A percentile compares a stretch with the other conserved stretches of the same genome.
These are phyloP conservation scores for Paecilomyces niveus DNA, from an alignment of 2,329 filamentous ascomycete species.

Conservation along the genomic window DNA sequence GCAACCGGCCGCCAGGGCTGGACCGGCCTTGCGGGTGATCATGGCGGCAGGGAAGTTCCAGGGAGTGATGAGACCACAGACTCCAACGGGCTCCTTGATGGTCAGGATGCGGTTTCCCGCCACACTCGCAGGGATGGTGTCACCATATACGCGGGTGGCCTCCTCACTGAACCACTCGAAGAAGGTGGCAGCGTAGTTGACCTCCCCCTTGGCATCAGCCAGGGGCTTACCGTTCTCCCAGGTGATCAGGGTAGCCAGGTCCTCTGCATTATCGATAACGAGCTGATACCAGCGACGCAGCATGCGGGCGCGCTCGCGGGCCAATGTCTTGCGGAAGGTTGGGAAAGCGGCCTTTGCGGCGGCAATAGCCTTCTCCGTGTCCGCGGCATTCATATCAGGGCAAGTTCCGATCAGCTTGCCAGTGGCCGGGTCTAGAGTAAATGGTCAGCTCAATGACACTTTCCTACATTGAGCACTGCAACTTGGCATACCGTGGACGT, in stretches of 20 bases:
- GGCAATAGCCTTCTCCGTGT: slow-evolving; percentile 73
- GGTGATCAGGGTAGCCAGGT: slow-evolving; percentile 58
- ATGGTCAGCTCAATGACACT: not conserved
- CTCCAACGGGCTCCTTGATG: slow-evolving; percentile 59
- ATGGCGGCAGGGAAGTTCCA: slow-evolving; percentile 57
- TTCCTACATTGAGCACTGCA: not conserved
- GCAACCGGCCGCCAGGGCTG: slow-evolving; percentile 81
- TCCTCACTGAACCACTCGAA: slow-evolving; percentile 60
- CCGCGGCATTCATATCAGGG: slow-evolving; percentile 70
- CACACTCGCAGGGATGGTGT: slow-evolving; percentile 54
- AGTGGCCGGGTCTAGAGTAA: slow-evolving; percentile 65
- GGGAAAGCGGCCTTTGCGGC: slow-evolving; percentile 69
- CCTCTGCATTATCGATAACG: slow-evolving; percentile 59
- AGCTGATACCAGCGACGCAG: slow-evolving; percentile 62
- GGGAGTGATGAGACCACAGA: slow-evolving; percentile 61
- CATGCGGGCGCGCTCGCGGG: slow-evolving; percentile 54
- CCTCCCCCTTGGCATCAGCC: slow-evolving; percentile 53
- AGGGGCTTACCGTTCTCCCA: slow-evolving; percentile 65
- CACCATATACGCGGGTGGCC: slow-evolving; percentile 51
- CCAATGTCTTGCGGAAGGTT: slow-evolving; percentile 54
- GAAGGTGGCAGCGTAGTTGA: slow-evolving; percentile 53
- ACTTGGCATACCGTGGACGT: slow-evolving; percentile 59
- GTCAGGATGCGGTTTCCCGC: slow-evolving; percentile 57
- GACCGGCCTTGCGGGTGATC: slow-evolving; percentile 45
- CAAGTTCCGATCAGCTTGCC: slow-evolving; percentile 73